Evolutionary conservation across 2,329 filamentous ascomycete genomes (phyloP), one percentile per base, ranked within the genome.

Genomic region (Talaromyces sp.): DNA sequence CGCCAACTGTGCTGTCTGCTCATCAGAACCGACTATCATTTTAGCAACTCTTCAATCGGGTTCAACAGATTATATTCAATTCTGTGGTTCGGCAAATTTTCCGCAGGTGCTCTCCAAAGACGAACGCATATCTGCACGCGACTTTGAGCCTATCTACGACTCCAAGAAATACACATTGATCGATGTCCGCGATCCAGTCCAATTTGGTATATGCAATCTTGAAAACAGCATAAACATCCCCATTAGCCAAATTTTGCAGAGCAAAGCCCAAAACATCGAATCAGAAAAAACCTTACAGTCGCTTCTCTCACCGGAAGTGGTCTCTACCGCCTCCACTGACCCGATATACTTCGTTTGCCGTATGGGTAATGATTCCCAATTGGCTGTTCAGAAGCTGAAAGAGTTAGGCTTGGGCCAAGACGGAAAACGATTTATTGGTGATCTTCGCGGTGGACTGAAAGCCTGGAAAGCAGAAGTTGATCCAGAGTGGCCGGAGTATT

Each of bases 141-240:
- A 89, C 5, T 93, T 92, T 70, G 80, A 74, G 35, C 70, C 71
- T 17, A 63, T 52, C 41, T 62, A 71, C 57, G 35, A 31, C 5
- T 56, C 56, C 5, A 56, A 56, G 39, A 22, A 50, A 4, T 50
- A 56, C 17, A 58, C 64, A 22, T 78, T 97, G 2, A 77, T 98
- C 2, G 95, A 98, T 69, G 92, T 96, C 1, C 85, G 95, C 2
- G 92, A 96, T 70, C 87, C 87, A 71, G 90, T 92, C 33, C 92
- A 97, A 67, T 97, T 91, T 69, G 89, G 90, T 17, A 88, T 98
- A 52, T 93, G 90, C 68, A 88, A 84, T 67, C 82, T 99, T 8
- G 82, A 87, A 0, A 90, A 90, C 0, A 92, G 91, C 31, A 79
- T 96, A 60, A 97, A 82, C 61, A 73, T 82, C 22, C 81, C 81